phyloP scores from a whole-genome alignment of 2,329 filamentous ascomycete species.

The Monosporascus sp. region DNA sequence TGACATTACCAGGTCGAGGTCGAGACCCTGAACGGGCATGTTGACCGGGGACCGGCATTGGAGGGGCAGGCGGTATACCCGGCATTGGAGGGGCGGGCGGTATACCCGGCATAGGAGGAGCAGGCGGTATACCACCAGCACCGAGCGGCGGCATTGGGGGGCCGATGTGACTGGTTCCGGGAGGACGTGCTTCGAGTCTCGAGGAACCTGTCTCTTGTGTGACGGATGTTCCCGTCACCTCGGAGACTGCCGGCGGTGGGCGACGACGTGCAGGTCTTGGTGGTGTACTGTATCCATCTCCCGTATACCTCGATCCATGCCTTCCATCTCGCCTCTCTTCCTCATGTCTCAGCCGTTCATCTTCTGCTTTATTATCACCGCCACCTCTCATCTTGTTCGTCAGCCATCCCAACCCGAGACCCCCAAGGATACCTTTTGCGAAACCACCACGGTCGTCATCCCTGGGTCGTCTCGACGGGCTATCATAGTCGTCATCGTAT shows the following conservation, averaged over 20 bases:
- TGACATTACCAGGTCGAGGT: constrained; percentile 37
- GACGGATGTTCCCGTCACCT: constrained; percentile 24
- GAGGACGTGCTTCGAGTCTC: constrained; percentile 34
- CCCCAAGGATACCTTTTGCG: constrained; percentile 55
- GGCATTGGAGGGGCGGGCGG: constrained; percentile 1
- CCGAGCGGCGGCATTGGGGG: constrained; percentile 35
- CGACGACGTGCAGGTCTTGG: constrained; percentile 33
- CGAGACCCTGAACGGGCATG: constrained; percentile 26
- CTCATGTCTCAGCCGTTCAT: constrained; percentile 42
- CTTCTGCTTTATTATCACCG: constrained; percentile 45
- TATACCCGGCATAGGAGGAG: too few relatives aligned
- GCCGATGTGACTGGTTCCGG: constrained; percentile 25
- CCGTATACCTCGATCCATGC: constrained; percentile 61
- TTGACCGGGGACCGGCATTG: constrained; percentile 14
- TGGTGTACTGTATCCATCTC: constrained; percentile 56
- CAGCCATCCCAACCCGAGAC: constrained; percentile 65
- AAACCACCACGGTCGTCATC: constrained; percentile 41
- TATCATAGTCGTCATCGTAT: constrained; percentile 53
- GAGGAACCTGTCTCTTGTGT: constrained; percentile 31
- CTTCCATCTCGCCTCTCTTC: constrained; percentile 54
- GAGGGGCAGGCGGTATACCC: neutral
- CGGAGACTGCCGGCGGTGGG: constrained; percentile 18
- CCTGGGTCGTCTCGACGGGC: constrained; percentile 53
- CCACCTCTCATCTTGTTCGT: constrained; percentile 60
- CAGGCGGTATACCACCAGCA: constrained; percentile 13